Percentiles rank a stretch among this genome's conserved stretches.
Evolutionary conservation across 2,329 filamentous ascomycete genomes (phyloP).

Genomic region (Epichloe scottii): DNA sequence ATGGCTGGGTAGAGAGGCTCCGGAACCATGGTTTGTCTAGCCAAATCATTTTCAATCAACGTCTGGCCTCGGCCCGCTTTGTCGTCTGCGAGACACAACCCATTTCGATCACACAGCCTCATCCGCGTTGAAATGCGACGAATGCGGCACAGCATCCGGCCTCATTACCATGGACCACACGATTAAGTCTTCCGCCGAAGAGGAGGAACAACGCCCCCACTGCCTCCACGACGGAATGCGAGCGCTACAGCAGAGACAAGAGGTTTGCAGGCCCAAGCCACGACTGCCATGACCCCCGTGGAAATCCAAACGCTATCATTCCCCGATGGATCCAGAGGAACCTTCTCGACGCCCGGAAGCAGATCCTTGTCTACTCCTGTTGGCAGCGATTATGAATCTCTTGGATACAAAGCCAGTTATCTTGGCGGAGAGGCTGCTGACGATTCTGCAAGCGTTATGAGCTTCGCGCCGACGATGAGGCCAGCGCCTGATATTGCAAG

Average conservation of each 20-base stretch:
- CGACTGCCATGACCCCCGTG: constrained; percentile 71
- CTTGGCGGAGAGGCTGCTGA: constrained; percentile 35
- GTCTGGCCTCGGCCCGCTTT: not conserved
- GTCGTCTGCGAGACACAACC: not conserved
- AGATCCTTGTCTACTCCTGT: constrained; percentile 24
- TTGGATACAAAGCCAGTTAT: constrained; percentile 18
- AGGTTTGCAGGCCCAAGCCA: constrained; percentile 51
- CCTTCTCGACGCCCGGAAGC: constrained; percentile 35
- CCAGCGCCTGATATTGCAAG: constrained; percentile 66
- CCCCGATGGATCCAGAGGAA: constrained; percentile 55
- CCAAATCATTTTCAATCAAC: not conserved
- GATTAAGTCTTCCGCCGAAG: constrained; percentile 12
- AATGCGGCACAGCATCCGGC: constrained; percentile 5
- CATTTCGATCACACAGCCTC: not conserved
- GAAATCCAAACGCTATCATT: constrained; percentile 69
- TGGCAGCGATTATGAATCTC: constrained; percentile 29
- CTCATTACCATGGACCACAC: constrained; percentile 17
- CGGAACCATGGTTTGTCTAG: not conserved
- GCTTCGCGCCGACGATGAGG: constrained; percentile 50
- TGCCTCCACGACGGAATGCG: constrained; percentile 38
- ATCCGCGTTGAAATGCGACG: constrained; percentile 17
- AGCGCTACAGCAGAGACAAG: constrained; percentile 24
- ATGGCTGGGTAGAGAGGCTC: not conserved
- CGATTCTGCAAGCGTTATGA: constrained; percentile 54
- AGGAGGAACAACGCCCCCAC: constrained; percentile 39